phyloP scores from a whole-genome alignment of 495 filamentous ascomycete genomes.

The Opeltia flavorubescens region DNA sequence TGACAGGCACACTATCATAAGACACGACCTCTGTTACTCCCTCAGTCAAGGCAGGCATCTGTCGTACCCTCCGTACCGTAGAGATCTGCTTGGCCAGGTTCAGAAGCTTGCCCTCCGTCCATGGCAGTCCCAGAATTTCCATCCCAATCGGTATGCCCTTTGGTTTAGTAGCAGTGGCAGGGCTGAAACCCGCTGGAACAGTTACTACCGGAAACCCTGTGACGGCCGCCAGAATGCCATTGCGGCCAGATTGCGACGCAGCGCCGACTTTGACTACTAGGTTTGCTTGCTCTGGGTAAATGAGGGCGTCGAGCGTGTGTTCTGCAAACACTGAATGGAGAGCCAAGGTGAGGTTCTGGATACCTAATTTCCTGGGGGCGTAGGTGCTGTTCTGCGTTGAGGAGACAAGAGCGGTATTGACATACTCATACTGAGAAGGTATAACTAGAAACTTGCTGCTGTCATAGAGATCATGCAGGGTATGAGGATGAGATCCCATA shows the following conservation, averaged over 20 bases:
- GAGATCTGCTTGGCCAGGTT: slow-evolving; percentile 32
- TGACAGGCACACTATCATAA: slow-evolving; percentile 26
- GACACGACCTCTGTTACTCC: slow-evolving; percentile 19
- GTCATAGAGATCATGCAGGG: slow-evolving; percentile 30
- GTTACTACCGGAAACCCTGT: slow-evolving; percentile 50
- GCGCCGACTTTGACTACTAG: slow-evolving; percentile 44
- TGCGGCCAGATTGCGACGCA: slow-evolving; percentile 40
- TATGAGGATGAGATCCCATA: slow-evolving; percentile 19
- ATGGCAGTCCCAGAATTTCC: slow-evolving; percentile 45
- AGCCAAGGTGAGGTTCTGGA: slow-evolving; percentile 31
- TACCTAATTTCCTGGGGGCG: slow-evolving; percentile 23
- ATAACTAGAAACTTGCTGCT: slow-evolving; percentile 36
- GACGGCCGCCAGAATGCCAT: slow-evolving; percentile 50
- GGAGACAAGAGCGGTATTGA: slow-evolving; percentile 33
- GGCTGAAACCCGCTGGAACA: slow-evolving; percentile 38
- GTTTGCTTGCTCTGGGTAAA: slow-evolving; percentile 54
- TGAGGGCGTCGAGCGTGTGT: slow-evolving; percentile 38
- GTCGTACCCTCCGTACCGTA: slow-evolving; percentile 28
- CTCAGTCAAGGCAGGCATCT: slow-evolving; percentile 28
- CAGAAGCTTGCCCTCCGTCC: slow-evolving; percentile 38
- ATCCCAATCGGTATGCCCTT: slow-evolving; percentile 47
- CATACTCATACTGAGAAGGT: slow-evolving; percentile 38
- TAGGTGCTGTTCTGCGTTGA: slow-evolving; percentile 35
- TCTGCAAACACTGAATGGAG: slow-evolving; percentile 32
- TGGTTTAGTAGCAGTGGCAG: slow-evolving; percentile 29